Evolutionary conservation across 1,284 basidiomycete species (phyloP), one percentile per base, ranked within the genome.

Genomic region (Trametes pubescens): DNA sequence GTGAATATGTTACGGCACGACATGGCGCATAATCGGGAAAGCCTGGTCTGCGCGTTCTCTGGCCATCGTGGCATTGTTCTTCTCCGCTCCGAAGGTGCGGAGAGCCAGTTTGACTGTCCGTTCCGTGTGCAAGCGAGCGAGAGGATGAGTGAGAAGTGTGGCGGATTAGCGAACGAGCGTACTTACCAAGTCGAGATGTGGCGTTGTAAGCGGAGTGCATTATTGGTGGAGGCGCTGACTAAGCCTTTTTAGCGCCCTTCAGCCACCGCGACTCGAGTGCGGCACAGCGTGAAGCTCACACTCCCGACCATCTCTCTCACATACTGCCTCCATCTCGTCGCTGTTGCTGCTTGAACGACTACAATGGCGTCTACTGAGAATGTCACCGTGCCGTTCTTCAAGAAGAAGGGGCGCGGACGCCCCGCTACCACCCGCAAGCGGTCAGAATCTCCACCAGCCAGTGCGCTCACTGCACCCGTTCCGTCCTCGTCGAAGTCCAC

Each of bases 391-490:
- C 91, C 94, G 11, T 91, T 95, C 77, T 94, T 96, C 82, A 96
- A 92, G 78, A 96, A 94, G 78, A 96, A 94, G 78, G 88, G 89
- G 43, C 91, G 89, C 71, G 82, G 87, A 7, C 82, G 92, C 4
- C 92, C 93, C 16, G 84, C 88, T 11, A 90, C 91, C 0, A 76
- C 82, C 14, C 85, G 94, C 43, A 89, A 90, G 70, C 86, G 93
- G 18, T 89, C 89, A 4, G 74, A 81, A 13, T 92, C 91, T 0
- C 90, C 90, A 14, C 69, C 80, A 14, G 76, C 81, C 7, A 73
- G 75, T 37, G 59, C 76, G 22, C 59, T 68, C n/a, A 66, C 73
- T 0, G 66, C 62, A 2, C 60, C 74, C n/a, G 70, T 72, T 10
- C 70, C 80, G n/a, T 78, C 82, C 9, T 77, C 80, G 6, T 78